These are phyloP conservation scores for Bretschneidera sinensis DNA, from an alignment of 345 rosid species.

Conservation along the genomic window DNA sequence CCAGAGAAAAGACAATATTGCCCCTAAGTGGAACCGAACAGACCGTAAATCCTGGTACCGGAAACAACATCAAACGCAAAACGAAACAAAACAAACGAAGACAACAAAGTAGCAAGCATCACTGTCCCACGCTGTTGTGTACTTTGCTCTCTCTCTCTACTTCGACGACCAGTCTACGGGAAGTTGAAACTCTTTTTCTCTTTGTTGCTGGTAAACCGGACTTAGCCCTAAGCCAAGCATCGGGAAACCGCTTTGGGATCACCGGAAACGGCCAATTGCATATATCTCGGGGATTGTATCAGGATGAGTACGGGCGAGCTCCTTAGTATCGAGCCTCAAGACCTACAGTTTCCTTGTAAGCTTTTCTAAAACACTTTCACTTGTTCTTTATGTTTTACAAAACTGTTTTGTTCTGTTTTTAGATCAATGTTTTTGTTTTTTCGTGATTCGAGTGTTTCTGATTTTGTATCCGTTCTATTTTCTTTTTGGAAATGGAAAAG, in stretches of 20 bases:
- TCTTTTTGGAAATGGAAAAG: conserved; percentile 22
- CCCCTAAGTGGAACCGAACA: conserved; percentile 2
- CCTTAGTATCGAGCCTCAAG: conserved; percentile 65
- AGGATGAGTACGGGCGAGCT: conserved; percentile 60
- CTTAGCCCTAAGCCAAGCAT: neutral
- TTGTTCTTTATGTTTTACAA: neutral
- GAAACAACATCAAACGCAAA: conserved; percentile 7
- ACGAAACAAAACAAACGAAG: conserved; percentile 14
- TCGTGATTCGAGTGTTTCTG: conserved; percentile 11
- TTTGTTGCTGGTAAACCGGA: neutral
- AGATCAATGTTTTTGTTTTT: conserved; percentile 16
- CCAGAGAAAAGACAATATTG: conserved; percentile 9
- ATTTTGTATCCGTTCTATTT: conserved; percentile 3
- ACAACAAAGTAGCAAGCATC: too few species aligned
- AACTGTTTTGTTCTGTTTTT: neutral
- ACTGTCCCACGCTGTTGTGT: conserved; percentile 22
- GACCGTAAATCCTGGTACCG: too few species aligned
- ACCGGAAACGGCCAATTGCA: conserved; percentile 13
- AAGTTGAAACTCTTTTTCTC: neutral
- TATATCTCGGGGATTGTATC: conserved; percentile 19
- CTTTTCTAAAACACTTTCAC: neutral
- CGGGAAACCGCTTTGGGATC: neutral
- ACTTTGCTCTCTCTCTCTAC: conserved; percentile 4
- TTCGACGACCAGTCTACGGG: conserved; percentile 17
- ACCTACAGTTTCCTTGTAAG: conserved; percentile 77